Base-by-base conservation (phyloP, 495 filamentous ascomycete genomes). In the Talaromyces proteolyticus region DNA sequence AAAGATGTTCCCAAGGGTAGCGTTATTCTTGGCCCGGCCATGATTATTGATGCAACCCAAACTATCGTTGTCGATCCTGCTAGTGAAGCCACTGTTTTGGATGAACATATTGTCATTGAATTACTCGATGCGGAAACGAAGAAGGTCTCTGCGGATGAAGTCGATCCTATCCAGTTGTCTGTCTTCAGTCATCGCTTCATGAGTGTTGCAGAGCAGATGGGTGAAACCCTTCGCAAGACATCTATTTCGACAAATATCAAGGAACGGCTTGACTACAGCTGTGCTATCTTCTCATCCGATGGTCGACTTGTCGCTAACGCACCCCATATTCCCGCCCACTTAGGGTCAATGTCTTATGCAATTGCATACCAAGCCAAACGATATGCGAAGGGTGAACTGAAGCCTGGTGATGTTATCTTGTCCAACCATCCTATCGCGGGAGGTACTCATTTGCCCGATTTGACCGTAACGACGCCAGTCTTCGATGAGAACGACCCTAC, bases 151-250 rank as follows among this genome's bases (percentile, higher is more conserved):
- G 55, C 89, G n/a, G 90, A 68, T 74, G 70, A 67, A 5, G 59
- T 74, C 36, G 71, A 95, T 57, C 92, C 93, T 0, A 95, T 98
- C 63, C 86, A 94, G 68, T 80, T 98, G 5, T 94, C 84, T 62
- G 94, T 98, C 51, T 98, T 98, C 57, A 89, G 89, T 1, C 91
- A 98, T 63, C 76, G 93, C 1, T 98, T 98, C 71, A 98, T 98
- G 93, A 91, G 92, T 11, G 97, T 98, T 61, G 93, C 93, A 3
- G 93, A 98, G 67, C 92, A 96, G 63, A 97, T 96, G 92, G 93
- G 93, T 4, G 75, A 90, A 47, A 91, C 93, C 2, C 73, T 98
- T 22, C 93, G 97, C 57, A 98, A 96, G 76, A 98, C 93, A 0
- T 92, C 88, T 54, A 93, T 98, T 42, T 94, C 88, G 50, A 98